A percentile compares a stretch with the other conserved stretches of the same genome.
These are phyloP conservation scores for Pythium brachiatum DNA, from an alignment of 352 stramenopile genomes.

Conservation along the genomic window DNA sequence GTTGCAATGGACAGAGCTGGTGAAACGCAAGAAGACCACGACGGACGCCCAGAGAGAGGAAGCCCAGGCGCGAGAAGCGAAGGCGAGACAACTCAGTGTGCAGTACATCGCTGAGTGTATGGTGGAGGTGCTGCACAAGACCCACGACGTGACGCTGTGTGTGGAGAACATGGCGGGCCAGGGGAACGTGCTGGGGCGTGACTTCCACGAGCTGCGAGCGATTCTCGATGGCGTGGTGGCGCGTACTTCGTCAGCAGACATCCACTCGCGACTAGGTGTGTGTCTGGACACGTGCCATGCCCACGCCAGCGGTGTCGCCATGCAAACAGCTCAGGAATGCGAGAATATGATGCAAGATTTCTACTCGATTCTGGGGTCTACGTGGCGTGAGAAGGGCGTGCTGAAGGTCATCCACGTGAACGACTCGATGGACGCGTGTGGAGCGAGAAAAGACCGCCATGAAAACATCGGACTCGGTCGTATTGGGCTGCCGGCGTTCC, in stretches of 20 bases:
- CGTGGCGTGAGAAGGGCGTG: constrained; percentile 24
- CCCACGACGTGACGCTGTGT: constrained; percentile 31
- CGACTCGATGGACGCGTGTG: constrained; percentile 36
- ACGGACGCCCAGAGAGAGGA: constrained; percentile 12
- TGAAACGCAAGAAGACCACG: constrained; percentile 13
- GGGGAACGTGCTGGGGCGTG: constrained; percentile 34
- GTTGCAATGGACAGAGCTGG: constrained; percentile 7
- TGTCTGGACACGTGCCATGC: constrained; percentile 50
- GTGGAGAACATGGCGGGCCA: constrained; percentile 49
- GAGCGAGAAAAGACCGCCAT: constrained; percentile 34
- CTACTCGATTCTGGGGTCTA: constrained; percentile 22
- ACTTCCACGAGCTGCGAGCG: constrained; percentile 34
- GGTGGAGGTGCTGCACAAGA: constrained; percentile 26
- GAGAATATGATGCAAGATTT: constrained; percentile 38
- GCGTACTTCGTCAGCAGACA: background rate
- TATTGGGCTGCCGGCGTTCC: constrained; percentile 33
- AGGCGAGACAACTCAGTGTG: constrained; percentile 22
- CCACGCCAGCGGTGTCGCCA: constrained; percentile 32
- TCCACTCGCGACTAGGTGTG: constrained; percentile 27
- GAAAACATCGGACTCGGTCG: constrained; percentile 39
- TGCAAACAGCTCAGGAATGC: constrained; percentile 26
- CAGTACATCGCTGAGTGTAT: constrained; percentile 34
- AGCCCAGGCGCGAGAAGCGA: constrained; percentile 8
- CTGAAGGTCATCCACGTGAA: constrained; percentile 51
- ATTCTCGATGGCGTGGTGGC: constrained; percentile 30